A percentile compares a stretch with the other conserved stretches of the same genome.
Evolutionary conservation across 768 basidiomycete species (phyloP).

Genomic region (Artomyces pyxidatus): DNA sequence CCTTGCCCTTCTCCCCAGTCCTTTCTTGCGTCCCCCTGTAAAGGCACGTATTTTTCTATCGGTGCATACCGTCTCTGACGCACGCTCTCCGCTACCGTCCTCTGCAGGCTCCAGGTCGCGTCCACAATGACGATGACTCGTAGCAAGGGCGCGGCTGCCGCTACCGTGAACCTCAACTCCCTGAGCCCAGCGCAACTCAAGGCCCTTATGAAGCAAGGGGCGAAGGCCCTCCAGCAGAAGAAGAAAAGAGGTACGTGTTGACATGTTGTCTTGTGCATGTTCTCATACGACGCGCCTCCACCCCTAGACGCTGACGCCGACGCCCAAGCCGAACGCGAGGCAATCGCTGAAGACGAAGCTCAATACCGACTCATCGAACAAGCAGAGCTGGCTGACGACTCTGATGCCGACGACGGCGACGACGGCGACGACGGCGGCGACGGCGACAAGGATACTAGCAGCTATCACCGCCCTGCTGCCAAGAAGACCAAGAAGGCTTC

Average conservation of each 20-base stretch:
- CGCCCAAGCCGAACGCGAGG: not conserved
- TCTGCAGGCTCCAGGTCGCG: not conserved
- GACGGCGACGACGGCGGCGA: not conserved
- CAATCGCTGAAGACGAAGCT: not conserved
- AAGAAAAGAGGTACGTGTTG: not conserved
- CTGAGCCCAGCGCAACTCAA: not conserved
- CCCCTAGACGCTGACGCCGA: not conserved
- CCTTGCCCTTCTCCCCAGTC: too few relatives aligned
- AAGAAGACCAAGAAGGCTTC: too few relatives aligned
- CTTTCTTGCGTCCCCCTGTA: too few relatives aligned
- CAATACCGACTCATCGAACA: not conserved
- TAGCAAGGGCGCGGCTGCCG: not conserved
- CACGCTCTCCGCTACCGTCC: too few relatives aligned
- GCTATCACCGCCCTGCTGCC: not conserved
- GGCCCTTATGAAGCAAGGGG: not conserved
- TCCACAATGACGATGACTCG: not conserved
- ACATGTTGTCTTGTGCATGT: too few relatives aligned
- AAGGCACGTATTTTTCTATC: too few relatives aligned
- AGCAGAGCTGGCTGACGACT: not conserved
- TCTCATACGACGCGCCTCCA: too few relatives aligned
- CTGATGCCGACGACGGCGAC: not conserved
- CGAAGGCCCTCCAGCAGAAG: not conserved
- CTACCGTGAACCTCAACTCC: not conserved
- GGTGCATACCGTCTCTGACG: too few relatives aligned
- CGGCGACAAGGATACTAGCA: not conserved